Base-by-base conservation (phyloP, 352 stramenopile species). In the Pythium brassicae region DNA sequence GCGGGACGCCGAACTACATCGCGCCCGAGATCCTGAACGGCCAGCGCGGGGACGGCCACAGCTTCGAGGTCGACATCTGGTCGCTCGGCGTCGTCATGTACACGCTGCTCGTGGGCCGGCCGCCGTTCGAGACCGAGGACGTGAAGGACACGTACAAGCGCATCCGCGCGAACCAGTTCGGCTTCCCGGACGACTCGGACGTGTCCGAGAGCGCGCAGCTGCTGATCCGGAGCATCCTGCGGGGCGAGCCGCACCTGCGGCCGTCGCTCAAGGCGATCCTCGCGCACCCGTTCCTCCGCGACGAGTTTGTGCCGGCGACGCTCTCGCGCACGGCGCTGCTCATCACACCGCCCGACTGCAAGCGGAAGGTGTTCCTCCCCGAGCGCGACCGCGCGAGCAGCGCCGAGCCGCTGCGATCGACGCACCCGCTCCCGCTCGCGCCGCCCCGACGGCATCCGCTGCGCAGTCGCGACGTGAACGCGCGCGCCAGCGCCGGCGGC, bases 1-100 rank as follows among this genome's bases (percentile, higher is more conserved):
- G 91, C 57, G 91, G 91, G 10, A 97, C 91, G 12, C 89, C 90
- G 17, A 97, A 97, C 65, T 97, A 97, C 67, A 97, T 97, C 46
- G 91, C 91, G 0, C 91, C 91, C 0, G 91, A 97, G 63, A 94
- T 97, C 50, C 76, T 97, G 23, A 96, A 87, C 51, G 88, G 92
- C 20, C 96, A 94, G 43, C 74, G 81, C 14, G 77, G 80, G 14
- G 78, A 87, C 25, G 95, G 95, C 54, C 96, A 99, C 74, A 98
- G 92, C 59, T 99, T 99, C 66, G 93, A 99, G 66, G 97, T 99
- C 5, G 97, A 99, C 67, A 89, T 99, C 39, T 99, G 97, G 97
- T 98, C 92, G 4, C 97, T 92, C 55, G 96, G 96, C 35, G 96
- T 99, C 8, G 97, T 99, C 63, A 92, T 98, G 67, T 99, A 97